A percentile compares a stretch with the other conserved stretches of the same genome.
Conservation (phyloP, 192 early-diverging fungal genomes). For the Phlyctochytrium arcticum region DNA sequence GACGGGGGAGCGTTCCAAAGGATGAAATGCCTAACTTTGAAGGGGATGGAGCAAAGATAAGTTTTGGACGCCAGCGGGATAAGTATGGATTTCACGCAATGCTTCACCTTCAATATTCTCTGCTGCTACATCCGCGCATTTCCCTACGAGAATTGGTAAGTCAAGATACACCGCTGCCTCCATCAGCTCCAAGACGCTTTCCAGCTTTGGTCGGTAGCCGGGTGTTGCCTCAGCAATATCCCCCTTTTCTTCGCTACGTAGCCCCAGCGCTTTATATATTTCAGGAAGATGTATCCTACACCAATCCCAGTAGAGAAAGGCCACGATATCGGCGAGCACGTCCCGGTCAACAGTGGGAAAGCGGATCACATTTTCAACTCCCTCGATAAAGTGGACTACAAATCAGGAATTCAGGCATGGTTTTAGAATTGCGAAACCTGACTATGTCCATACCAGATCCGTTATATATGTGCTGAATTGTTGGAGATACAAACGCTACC, state of each 20-base stretch:
- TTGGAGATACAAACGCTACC: constrained; percentile 8
- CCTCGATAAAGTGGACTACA: constrained; percentile 12
- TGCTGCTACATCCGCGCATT: constrained; percentile 10
- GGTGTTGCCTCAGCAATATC: background rate
- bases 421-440: too few relatives aligned
- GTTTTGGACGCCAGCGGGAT: too few relatives aligned
- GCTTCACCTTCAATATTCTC: constrained; percentile 8
- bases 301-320: constrained; percentile 18
- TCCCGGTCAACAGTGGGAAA: background rate
- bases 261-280: background rate
- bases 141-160: constrained; percentile 12
- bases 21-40: constrained; percentile 1
- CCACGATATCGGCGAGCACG: constrained; percentile 5
- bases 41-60: too few relatives aligned
- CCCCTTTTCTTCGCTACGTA: background rate
- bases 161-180: constrained; percentile 23
- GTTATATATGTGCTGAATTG: constrained; percentile 5
- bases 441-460: constrained; percentile 7
- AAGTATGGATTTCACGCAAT: too few relatives aligned
- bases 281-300: background rate
- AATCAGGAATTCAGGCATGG: background rate
- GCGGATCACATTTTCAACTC: background rate
- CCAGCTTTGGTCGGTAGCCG: background rate
- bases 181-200: constrained; percentile 18
- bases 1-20: constrained; percentile 9